Percentiles rank a stretch among this genome's conserved stretches.
Evolutionary conservation across 371 early-diverging fungal species (phyloP).

Genomic region (Mortierella sp.): DNA sequence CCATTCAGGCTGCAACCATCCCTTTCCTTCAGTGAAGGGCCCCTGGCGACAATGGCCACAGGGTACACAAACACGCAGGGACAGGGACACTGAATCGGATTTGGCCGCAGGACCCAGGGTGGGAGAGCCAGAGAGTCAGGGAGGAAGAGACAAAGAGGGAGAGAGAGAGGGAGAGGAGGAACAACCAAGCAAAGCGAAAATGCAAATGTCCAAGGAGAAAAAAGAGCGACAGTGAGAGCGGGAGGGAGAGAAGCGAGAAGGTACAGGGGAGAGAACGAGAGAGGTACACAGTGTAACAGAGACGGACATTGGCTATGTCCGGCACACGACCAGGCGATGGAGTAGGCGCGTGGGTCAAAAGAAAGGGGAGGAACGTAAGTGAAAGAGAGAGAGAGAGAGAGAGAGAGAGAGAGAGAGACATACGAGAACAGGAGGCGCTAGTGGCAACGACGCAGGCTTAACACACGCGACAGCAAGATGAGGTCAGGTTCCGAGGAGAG

Average conservation of each 20-base stretch:
- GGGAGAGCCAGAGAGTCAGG: background rate
- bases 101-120: background rate
- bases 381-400: conserved; percentile 1
- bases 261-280: background rate
- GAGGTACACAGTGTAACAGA: background rate
- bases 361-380: background rate
- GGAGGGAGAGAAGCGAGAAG: background rate
- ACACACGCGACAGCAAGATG: background rate
- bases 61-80: too few species aligned
- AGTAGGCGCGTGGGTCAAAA: background rate
- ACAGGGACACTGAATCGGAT: too few species aligned
- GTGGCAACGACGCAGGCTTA: background rate
- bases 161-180: background rate
- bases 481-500: background rate
- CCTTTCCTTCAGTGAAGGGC: too few species aligned
- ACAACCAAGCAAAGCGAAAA: background rate
- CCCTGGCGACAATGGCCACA: too few species aligned
- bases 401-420: background rate
- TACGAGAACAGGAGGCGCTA: background rate
- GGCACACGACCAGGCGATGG: background rate
- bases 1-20: too few species aligned
- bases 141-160: background rate
- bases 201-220: background rate
- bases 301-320: background rate
- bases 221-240: background rate